Evolutionary conservation across 805 yeast genomes (phyloP).

Genomic region (Grigorovia yakushimaensis): DNA sequence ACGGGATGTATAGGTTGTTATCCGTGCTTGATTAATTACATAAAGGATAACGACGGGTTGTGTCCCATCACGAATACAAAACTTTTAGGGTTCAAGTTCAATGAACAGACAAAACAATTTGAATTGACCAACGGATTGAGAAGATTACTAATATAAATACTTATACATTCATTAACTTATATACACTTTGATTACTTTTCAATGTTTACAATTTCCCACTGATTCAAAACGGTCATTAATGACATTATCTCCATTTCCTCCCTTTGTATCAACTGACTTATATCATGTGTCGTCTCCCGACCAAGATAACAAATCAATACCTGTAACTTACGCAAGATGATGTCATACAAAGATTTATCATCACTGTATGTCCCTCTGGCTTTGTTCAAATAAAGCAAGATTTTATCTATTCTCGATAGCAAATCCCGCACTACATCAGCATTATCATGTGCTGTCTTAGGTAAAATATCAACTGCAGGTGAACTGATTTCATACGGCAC

Average conservation of each 20-base stretch:
- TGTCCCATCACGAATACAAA: conserved; percentile 78
- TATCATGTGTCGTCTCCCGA: background rate
- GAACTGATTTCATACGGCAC: no score
- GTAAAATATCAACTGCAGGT: no score
- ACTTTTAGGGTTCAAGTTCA: conserved; percentile 62
- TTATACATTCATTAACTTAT: background rate
- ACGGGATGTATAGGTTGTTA: conserved; percentile 89
- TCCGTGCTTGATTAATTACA: conserved; percentile 64
- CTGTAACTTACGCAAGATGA: background rate
- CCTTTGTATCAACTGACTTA: background rate
- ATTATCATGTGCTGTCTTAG: no score
- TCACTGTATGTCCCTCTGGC: background rate
- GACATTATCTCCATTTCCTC: conserved; percentile 18
- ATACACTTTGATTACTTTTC: background rate
- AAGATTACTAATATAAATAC: conserved; percentile 48
- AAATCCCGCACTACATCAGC: no score
- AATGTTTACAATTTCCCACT: conserved; percentile 18
- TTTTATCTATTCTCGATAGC: conserved; percentile 8
- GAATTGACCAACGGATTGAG: conserved; percentile 69
- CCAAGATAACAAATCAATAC: background rate
- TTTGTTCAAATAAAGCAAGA: conserved; percentile 16
- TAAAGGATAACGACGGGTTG: conserved; percentile 41
- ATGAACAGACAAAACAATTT: conserved; percentile 51
- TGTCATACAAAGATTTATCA: background rate
- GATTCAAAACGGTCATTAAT: conserved; percentile 19